phyloP scores from a whole-genome alignment of 345 rosid species.

The Populus pruinosa region DNA sequence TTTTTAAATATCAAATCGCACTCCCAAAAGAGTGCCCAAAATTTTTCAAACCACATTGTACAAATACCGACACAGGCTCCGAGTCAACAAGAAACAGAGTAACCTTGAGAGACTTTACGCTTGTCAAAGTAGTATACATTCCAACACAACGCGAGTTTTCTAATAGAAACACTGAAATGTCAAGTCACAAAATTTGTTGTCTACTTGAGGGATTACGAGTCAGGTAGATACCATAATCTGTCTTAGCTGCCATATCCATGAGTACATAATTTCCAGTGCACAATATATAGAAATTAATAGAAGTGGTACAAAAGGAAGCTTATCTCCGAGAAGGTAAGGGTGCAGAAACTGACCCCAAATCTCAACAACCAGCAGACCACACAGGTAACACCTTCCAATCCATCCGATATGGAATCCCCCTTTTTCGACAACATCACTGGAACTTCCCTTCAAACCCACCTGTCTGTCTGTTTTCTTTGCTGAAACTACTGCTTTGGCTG shows the following conservation, averaged over 20 bases:
- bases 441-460: not conserved
- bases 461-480: constrained; percentile 21
- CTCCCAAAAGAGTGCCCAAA: too few species aligned
- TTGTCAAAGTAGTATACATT: too few species aligned
- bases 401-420: constrained; percentile 46
- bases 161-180: too few species aligned
- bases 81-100: too few species aligned
- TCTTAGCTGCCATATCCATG: constrained; percentile 86
- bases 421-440: constrained; percentile 14
- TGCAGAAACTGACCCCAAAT: constrained; percentile 66
- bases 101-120: too few species aligned
- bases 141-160: too few species aligned
- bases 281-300: constrained; percentile 73
- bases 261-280: constrained; percentile 59
- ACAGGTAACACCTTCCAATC: constrained; percentile 46
- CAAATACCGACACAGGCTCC: too few species aligned
- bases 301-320: constrained; percentile 70
- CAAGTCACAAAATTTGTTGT: too few species aligned
- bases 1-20: too few species aligned
- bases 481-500: not conserved
- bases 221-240: constrained; percentile 12
- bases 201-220: not conserved
- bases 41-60: too few species aligned
- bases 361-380: constrained; percentile 66
- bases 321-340: constrained; percentile 60